Base-by-base conservation (phyloP, 2,329 filamentous ascomycete genomes). In the Talaromyces sp. region DNA sequence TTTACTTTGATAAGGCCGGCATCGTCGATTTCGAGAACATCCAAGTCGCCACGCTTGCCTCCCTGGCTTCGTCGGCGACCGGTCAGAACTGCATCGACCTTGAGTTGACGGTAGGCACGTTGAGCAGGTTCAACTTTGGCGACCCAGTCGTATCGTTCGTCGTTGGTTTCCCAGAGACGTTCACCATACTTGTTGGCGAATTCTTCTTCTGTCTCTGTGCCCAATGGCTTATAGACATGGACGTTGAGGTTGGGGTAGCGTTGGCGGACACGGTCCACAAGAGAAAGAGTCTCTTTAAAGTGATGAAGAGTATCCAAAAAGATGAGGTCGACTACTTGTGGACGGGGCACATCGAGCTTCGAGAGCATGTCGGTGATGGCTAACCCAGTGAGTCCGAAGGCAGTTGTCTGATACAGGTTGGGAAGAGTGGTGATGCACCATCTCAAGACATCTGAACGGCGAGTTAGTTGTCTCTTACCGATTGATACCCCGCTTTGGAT, bases 51-150 rank as follows among this genome's bases (percentile, higher is more conserved):
- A 60, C 94, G 89, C 78, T 94, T 91, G 63, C 91, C 93, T 62
- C 94, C 94, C 77, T 99, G 94, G 63, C 90, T 95, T 65, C 90
- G 86, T 62, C 94, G 85, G 60, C 94, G 90, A 55, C 94, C 94
- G 46, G 94, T 99, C 63, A 99, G 81, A 54, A 97, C 89, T 55
- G 94, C 94, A 58, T 89, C 88, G 58, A 97, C 92, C 67, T 89
- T 84, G 60, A 97, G 84, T 63, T 96, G 88, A 17, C 86, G 80
- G 76, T 97, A 97, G 6, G 94, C 91, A 61, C 94, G 86, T 77
- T 96, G 87, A 57, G 92, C 90, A 15, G 94, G 94, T 80, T 99
- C 94, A 51, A 99, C 94, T 80, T 99, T 99, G 77, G 92, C 94
- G 62, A 94, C 81, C 82, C 90, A 97, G 81, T 99, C 94, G 77